These are phyloP conservation scores for Funneliformis geosporum DNA, from an alignment of 192 early-diverging fungal species.

Conservation along the genomic window DNA sequence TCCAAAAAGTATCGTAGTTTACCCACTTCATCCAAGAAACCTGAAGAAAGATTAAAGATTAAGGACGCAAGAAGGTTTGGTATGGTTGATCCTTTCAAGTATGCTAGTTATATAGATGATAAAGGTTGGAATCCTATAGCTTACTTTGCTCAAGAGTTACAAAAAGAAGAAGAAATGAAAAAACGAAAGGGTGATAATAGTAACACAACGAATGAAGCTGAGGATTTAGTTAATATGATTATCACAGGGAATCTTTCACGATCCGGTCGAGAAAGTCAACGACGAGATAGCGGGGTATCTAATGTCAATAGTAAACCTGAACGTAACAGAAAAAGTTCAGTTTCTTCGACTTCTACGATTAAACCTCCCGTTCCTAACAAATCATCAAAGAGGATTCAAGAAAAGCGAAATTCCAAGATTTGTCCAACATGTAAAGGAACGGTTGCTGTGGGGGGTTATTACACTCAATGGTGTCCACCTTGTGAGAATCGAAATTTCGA, in stretches of 20 bases:
- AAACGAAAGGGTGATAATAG: not conserved
- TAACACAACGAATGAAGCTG: not conserved
- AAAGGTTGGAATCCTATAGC: not conserved
- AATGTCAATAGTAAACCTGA: not conserved
- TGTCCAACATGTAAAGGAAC: not conserved
- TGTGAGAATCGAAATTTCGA: constrained; percentile 20
- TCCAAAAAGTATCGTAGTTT: not conserved
- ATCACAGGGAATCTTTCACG: not conserved
- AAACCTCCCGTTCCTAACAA: not conserved
- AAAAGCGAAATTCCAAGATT: not conserved
- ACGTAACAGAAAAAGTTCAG: not conserved
- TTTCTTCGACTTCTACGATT: not conserved
- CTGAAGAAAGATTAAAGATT: not conserved
- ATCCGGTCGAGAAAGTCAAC: not conserved
- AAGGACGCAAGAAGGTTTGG: not conserved
- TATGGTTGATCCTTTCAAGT: not conserved
- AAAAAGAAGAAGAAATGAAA: not conserved
- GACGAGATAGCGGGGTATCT: not conserved
- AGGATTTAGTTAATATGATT: not conserved
- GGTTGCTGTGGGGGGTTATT: not conserved
- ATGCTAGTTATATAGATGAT: not conserved
- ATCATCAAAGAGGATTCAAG: not conserved
- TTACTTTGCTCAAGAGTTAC: not conserved
- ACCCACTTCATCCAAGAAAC: not conserved
- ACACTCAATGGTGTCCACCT: constrained; percentile 19